Evolutionary conservation across 2,329 filamentous ascomycete genomes (phyloP), one percentile per base, ranked within the genome.

Genomic region (Talaromyces sp.): DNA sequence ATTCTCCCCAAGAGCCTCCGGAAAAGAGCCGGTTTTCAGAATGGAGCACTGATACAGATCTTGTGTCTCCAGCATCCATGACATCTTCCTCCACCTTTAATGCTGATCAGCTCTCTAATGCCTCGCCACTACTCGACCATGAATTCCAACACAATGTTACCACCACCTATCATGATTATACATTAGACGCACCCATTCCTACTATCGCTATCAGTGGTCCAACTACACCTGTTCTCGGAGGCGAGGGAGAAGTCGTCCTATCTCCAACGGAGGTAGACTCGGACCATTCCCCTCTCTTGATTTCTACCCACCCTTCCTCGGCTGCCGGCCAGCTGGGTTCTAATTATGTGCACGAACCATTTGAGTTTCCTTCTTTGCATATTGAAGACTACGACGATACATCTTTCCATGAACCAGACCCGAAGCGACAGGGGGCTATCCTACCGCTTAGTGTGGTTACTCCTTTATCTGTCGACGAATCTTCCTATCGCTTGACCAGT

Each of bases 1-100:
- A 65, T 8, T 41, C 47, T n/a, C 63, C 67, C 10, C 67, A 65
- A 35, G 69, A 72, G 39, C 78, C 74, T 2, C 69, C 70, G 6
- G 73, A 77, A 57, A 71, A 68, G 61, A 79, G 78, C 61, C 77
- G 72, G 7, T 80, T 79, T 59, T 79, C 78, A 0, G 74, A 77
- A 69, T 80, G 76, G 74, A 79, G 76, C 61, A 77, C 75, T 11
- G 77, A 78, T 61, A 75, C 73, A 9, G 77, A 79, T 11, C 66
- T 73, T 25, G 64, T 72, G 37, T 77, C 76, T 3, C 74, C 74
- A 5, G 73, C 73, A 41, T 79, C 76, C 1, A 76, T 77, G 72
- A 72, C 69, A 45, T 78, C 77, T 11, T 69, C 70, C 11, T 76
- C 73, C 1, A 74, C 75, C 2, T 73, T 78, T 60, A 72, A 76